Conservation (phyloP, 352 stramenopile species). For the Phytophthora ramorum region DNA sequence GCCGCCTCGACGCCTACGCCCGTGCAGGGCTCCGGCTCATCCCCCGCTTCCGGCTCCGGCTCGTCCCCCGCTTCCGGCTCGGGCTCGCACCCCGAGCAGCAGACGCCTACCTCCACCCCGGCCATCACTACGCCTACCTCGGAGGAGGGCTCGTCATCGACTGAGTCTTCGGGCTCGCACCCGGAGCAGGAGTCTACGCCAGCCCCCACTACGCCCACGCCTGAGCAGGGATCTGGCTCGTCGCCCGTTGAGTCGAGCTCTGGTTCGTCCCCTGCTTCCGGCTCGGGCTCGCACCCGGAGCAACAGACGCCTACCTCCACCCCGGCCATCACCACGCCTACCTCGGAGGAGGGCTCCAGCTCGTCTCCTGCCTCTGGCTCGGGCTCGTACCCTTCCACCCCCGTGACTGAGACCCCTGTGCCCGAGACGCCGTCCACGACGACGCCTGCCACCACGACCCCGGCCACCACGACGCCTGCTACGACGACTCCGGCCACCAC, state of each 20-base stretch:
- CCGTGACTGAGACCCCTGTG: no score
- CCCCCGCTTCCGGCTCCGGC: neutral
- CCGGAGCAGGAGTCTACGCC: conserved; percentile 13
- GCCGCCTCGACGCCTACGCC: conserved; percentile 2
- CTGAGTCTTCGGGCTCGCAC: conserved; percentile 8
- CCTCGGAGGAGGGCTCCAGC: no score
- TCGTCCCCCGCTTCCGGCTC: neutral
- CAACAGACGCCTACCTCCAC: neutral
- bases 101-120: conserved; percentile 8
- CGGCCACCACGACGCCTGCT: conserved; percentile 7
- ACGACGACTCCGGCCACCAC: conserved; percentile 21
- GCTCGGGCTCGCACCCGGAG: neutral
- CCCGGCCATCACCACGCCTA: neutral
- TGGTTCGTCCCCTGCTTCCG: neutral
- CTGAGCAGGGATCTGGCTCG: conserved; percentile 3
- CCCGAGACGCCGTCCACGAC: neutral
- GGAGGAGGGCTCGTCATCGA: neutral
- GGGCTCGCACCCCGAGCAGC: neutral
- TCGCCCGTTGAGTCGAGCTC: neutral
- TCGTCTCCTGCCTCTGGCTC: no score
- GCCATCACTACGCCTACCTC: conserved; percentile 1
- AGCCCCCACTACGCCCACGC: neutral
- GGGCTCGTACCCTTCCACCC: no score
- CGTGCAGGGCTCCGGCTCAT: neutral
- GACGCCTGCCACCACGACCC: neutral